Percentiles rank a stretch among this genome's conserved stretches.
phyloP scores from a whole-genome alignment of 116 monocot genomes.

The Iris pallida region DNA sequence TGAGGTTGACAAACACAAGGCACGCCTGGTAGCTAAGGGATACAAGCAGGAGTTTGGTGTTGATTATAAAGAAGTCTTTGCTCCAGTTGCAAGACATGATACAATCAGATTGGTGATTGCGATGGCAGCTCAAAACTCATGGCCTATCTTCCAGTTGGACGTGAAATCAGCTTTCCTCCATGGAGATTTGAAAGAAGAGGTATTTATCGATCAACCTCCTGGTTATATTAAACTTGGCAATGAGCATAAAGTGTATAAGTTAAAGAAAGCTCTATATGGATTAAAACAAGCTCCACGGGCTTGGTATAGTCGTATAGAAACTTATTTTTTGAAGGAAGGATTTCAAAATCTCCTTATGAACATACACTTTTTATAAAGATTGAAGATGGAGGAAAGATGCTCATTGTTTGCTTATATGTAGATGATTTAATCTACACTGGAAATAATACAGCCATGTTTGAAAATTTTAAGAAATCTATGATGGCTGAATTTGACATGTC shows the following conservation, averaged over 20 bases:
- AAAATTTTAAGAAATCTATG: conserved; percentile 8
- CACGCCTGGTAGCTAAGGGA: not conserved
- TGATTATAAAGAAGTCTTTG: not conserved
- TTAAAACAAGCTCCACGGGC: not conserved
- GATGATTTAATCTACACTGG: too few relatives aligned
- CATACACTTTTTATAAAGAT: not conserved
- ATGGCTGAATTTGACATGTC: conserved; percentile 18
- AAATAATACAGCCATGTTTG: not conserved
- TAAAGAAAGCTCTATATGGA: not conserved
- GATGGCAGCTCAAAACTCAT: not conserved
- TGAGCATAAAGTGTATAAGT: not conserved
- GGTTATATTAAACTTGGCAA: not conserved
- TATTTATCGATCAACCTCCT: not conserved
- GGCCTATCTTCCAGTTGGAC: not conserved
- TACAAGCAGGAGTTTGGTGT: not conserved
- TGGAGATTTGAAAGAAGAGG: not conserved
- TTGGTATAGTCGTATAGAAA: not conserved
- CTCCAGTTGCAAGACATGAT: not conserved
- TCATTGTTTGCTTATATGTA: too few relatives aligned
- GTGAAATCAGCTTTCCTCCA: not conserved
- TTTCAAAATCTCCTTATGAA: not conserved
- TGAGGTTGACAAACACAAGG: not conserved
- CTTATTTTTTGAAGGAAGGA: not conserved
- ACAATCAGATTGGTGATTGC: conserved; percentile 4
- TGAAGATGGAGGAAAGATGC: too few relatives aligned